Evolutionary conservation across 306 rosid genomes (phyloP).

Genomic region (Castanea crenata): DNA sequence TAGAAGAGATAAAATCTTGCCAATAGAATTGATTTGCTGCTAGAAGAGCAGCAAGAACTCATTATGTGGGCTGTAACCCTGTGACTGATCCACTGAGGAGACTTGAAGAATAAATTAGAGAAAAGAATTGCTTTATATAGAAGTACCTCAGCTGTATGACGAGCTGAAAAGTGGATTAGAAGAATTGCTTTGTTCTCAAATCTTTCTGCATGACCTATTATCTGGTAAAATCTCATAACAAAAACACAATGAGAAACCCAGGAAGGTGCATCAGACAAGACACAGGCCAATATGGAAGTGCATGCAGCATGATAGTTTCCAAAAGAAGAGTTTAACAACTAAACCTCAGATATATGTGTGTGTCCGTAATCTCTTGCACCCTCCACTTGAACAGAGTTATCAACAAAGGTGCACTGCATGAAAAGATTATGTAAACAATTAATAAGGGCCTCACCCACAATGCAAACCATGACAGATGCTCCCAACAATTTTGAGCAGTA

Average conservation of each 20-base stretch:
- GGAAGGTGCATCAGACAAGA: background rate
- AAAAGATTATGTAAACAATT: background rate
- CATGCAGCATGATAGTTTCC: background rate
- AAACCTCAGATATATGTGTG: slow-evolving; percentile 85
- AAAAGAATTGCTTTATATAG: background rate
- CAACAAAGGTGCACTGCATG: slow-evolving; percentile 72
- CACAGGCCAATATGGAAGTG: background rate
- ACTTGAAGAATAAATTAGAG: background rate
- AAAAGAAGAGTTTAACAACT: background rate
- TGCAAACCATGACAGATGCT: background rate
- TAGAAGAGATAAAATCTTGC: background rate
- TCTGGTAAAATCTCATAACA: slow-evolving; percentile 40
- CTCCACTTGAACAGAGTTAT: slow-evolving; percentile 61
- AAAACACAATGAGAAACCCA: slow-evolving; percentile 7
- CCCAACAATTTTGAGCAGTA: background rate
- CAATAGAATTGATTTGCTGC: background rate
- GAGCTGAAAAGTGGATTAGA: slow-evolving; percentile 91
- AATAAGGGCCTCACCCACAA: background rate
- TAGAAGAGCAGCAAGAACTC: slow-evolving; percentile 1
- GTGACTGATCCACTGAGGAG: background rate
- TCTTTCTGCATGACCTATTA: slow-evolving; percentile 58
- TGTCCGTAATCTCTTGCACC: slow-evolving; percentile 87
- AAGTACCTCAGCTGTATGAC: slow-evolving; percentile 59
- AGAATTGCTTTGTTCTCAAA: slow-evolving; percentile 81
- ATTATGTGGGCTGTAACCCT: background rate